Evolutionary conservation across 768 basidiomycete genomes (phyloP).

Genomic region (Dacryopinax primogenitus): DNA sequence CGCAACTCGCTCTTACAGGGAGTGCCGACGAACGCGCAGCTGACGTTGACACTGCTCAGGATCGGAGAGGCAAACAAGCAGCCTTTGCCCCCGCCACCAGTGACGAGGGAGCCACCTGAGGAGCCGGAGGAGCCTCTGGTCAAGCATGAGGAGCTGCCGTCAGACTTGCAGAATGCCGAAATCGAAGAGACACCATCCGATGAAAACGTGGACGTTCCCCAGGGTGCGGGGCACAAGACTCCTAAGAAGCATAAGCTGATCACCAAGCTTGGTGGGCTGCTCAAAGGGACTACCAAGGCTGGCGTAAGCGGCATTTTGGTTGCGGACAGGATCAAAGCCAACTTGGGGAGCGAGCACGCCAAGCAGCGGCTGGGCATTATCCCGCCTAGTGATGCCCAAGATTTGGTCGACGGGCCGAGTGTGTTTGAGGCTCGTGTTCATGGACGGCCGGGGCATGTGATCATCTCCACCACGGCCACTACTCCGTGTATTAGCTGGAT

Average conservation of each 20-base stretch:
- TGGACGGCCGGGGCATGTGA: slow-evolving; percentile 25
- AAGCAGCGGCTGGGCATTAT: slow-evolving; percentile 26
- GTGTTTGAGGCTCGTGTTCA: slow-evolving; percentile 24
- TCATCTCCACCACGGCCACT: slow-evolving; percentile 25
- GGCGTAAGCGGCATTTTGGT: slow-evolving; percentile 24
- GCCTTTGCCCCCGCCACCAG: slow-evolving; percentile 31
- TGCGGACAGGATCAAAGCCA: slow-evolving; percentile 27
- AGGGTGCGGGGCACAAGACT: not conserved
- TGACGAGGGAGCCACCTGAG: slow-evolving; percentile 16
- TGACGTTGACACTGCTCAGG: slow-evolving; percentile 33
- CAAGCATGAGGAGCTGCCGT: slow-evolving; percentile 13
- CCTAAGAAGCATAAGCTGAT: slow-evolving; percentile 16
- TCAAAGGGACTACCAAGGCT: slow-evolving; percentile 25
- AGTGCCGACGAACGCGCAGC: slow-evolving; percentile 36
- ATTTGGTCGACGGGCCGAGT: slow-evolving; percentile 23
- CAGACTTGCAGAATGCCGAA: slow-evolving; percentile 12
- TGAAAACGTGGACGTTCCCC: not conserved
- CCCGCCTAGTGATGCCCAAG: slow-evolving; percentile 10
- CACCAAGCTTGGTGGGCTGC: slow-evolving; percentile 18
- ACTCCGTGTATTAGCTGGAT: slow-evolving; percentile 27
- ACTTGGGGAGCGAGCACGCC: slow-evolving; percentile 23
- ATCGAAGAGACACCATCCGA: slow-evolving; percentile 6
- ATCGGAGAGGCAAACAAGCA: slow-evolving; percentile 30
- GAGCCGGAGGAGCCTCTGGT: slow-evolving; percentile 12
- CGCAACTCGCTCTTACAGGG: slow-evolving; percentile 33